Percentiles rank a stretch among this genome's conserved stretches.
Conservation (phyloP, 305 asterid species). For the Lippia alba region DNA sequence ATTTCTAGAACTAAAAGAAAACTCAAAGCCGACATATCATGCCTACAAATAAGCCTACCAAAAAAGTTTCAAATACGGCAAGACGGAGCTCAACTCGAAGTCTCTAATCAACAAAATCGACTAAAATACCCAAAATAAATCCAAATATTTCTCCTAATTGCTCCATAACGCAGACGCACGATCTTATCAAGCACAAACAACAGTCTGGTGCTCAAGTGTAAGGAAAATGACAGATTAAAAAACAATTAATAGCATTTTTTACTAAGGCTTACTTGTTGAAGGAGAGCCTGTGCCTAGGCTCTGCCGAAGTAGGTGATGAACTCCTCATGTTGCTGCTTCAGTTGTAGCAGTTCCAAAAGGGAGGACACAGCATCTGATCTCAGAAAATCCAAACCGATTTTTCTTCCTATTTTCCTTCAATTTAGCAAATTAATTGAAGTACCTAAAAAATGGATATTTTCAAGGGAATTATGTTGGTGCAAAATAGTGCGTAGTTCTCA, state of each 20-base stretch:
- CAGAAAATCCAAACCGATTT: neutral
- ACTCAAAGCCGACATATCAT: neutral
- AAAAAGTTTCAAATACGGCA: slow-evolving; percentile 6
- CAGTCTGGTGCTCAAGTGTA: neutral
- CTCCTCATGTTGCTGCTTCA: slow-evolving; percentile 48
- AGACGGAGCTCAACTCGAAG: neutral
- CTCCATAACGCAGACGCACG: slow-evolving; percentile 15
- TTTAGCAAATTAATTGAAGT: slow-evolving; percentile 6
- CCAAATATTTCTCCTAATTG: slow-evolving; percentile 11
- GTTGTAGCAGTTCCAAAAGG: slow-evolving; percentile 15
- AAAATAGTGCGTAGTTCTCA: slow-evolving; percentile 14
- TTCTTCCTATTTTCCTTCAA: neutral
- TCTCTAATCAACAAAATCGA: neutral
- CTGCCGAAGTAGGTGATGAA: slow-evolving; percentile 49
- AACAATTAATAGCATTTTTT: neutral
- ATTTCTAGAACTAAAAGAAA: neutral
- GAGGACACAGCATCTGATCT: slow-evolving; percentile 35
- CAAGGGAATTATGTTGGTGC: slow-evolving; percentile 4
- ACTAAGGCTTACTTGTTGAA: slow-evolving; percentile 44
- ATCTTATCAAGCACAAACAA: slow-evolving; percentile 11
- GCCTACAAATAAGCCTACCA: slow-evolving; percentile 7
- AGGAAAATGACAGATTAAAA: neutral
- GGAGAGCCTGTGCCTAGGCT: slow-evolving; percentile 56
- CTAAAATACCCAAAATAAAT: slow-evolving; percentile 11
- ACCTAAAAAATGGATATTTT: neutral